Conservation (phyloP, 768 basidiomycete species). For the Collybia sordida region DNA sequence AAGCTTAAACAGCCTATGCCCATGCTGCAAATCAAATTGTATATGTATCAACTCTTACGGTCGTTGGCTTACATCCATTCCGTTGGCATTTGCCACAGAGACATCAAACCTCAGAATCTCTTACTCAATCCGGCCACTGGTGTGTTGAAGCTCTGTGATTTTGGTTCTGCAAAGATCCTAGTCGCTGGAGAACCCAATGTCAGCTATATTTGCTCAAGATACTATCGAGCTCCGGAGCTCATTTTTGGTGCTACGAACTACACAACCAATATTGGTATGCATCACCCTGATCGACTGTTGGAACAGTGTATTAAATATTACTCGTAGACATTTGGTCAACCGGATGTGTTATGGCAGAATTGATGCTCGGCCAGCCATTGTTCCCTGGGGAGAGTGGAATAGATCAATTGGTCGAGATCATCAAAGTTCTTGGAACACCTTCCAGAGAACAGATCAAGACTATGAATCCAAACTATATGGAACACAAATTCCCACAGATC, state of each 20-base stretch:
- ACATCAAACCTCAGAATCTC: constrained; percentile 99
- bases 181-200: constrained; percentile 98
- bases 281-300: not conserved
- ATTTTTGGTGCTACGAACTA: constrained; percentile 99
- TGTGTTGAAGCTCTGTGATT: constrained; percentile 97
- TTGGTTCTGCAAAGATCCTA: constrained; percentile 98
- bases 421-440: constrained; percentile 98
- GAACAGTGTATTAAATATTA: constrained; percentile 4
- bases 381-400: constrained; percentile 99
- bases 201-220: constrained; percentile 99
- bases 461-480: constrained; percentile 99
- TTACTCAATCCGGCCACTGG: constrained; percentile 96
- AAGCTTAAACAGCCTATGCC: constrained; percentile 99
- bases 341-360: constrained; percentile 99
- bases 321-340: constrained; percentile 95
- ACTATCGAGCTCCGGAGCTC: constrained; percentile 98
- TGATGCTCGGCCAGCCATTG: constrained; percentile 98
- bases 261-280: constrained; percentile 96
- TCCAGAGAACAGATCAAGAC: constrained; percentile 99
- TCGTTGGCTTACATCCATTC: constrained; percentile 99
- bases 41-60: constrained; percentile 99
- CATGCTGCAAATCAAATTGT: constrained; percentile 98
- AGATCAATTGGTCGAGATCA: constrained; percentile 99
- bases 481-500: constrained; percentile 99
- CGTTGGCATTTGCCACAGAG: constrained; percentile 98